A percentile compares a stretch with the other conserved stretches of the same genome.
These are phyloP conservation scores for Xerocomellus chrysenteron DNA, from an alignment of 768 basidiomycete genomes.

Conservation along the genomic window DNA sequence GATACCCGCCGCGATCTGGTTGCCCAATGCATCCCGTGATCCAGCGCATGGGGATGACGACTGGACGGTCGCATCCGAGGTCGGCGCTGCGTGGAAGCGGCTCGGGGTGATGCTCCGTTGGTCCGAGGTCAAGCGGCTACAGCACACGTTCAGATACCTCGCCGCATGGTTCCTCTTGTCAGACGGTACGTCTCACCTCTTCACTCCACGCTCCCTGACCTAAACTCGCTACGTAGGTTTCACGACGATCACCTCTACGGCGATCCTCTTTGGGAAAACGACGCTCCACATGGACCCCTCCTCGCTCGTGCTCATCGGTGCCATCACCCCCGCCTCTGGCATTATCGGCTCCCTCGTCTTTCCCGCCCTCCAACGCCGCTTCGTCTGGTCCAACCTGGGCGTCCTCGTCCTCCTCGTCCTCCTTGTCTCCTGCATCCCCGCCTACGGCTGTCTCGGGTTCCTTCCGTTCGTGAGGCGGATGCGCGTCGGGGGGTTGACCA, in stretches of 20 bases:
- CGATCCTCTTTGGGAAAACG: constrained; percentile 91
- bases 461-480: constrained; percentile 47
- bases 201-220: background rate
- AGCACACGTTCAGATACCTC: constrained; percentile 86
- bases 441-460: constrained; percentile 85
- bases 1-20: constrained; percentile 72
- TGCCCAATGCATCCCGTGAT: constrained; percentile 44
- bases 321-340: constrained; percentile 74
- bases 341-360: constrained; percentile 84
- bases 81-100: constrained; percentile 70
- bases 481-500: constrained; percentile 72
- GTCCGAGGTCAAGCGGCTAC: constrained; percentile 68
- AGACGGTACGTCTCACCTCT: constrained; percentile 58
- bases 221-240: constrained; percentile 52
- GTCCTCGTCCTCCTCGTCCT: constrained; percentile 68
- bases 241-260: constrained; percentile 89
- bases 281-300: constrained; percentile 77
- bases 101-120: constrained; percentile 74
- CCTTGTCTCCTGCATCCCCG: constrained; percentile 64
- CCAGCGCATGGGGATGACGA: constrained; percentile 7
- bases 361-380: constrained; percentile 67
- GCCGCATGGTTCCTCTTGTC: constrained; percentile 94
- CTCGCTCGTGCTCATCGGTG: constrained; percentile 75
- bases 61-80: constrained; percentile 53
- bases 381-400: constrained; percentile 63